A percentile compares a stretch with the other conserved stretches of the same genome.
Evolutionary conservation across 176 grass and related monocot species (phyloP).

Genomic region (Dendrocalamus sinicus): DNA sequence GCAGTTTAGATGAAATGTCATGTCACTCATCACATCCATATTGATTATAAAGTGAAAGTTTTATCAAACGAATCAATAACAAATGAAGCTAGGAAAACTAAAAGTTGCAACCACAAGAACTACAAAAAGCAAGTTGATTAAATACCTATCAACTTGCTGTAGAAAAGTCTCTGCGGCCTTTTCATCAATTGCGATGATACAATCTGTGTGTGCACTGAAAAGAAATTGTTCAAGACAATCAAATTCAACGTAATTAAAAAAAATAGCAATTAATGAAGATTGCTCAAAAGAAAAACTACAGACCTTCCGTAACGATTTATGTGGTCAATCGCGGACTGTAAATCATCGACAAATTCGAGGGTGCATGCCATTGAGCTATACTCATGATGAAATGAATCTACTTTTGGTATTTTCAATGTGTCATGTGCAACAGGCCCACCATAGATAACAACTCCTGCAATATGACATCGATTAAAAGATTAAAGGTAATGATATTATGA

Average conservation of each 20-base stretch:
- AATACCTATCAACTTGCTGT: conserved; percentile 94
- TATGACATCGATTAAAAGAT: conserved; percentile 25
- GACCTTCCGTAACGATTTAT: conserved; percentile 97
- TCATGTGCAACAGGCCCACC: conserved; percentile 77
- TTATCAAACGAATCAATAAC: not conserved
- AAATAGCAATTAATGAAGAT: not conserved
- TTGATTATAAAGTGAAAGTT: not conserved
- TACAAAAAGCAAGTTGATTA: not conserved
- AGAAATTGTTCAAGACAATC: conserved; percentile 3
- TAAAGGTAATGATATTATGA: not conserved
- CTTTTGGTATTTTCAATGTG: conserved; percentile 71
- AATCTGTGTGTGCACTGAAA: conserved; percentile 91
- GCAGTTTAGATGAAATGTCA: conserved; percentile 33
- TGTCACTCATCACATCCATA: not conserved
- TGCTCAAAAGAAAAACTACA: not conserved
- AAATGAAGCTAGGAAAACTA: not conserved
- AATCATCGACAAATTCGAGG: conserved; percentile 88
- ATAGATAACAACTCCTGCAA: conserved; percentile 83
- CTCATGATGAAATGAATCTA: conserved; percentile 80
- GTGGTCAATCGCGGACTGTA: conserved; percentile 82
- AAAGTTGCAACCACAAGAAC: conserved; percentile 10
- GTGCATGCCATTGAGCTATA: conserved; percentile 94
- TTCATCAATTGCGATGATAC: conserved; percentile 78
- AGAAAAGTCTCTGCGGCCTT: conserved; percentile 72
- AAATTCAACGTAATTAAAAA: conserved; percentile 16